Conservation (phyloP, 495 filamentous ascomycete species). For the Platismatia glauca region DNA sequence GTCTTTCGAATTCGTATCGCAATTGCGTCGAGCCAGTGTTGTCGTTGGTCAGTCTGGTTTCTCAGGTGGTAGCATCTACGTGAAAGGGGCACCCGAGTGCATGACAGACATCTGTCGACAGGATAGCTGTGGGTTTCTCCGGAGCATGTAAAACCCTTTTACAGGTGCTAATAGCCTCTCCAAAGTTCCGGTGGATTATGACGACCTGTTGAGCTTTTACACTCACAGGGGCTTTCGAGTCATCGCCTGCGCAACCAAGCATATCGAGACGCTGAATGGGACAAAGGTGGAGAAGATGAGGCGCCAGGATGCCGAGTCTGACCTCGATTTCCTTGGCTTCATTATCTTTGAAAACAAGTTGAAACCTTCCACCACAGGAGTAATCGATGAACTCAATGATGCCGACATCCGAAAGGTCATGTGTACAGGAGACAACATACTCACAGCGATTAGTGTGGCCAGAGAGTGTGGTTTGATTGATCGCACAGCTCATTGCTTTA, state of each 20-base stretch:
- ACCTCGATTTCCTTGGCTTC: conserved; percentile 83
- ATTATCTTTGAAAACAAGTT: conserved; percentile 99
- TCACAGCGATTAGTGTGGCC: conserved; percentile 94
- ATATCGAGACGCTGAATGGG: conserved; percentile 79
- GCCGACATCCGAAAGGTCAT: conserved; percentile 88
- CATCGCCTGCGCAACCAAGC: conserved; percentile 91
- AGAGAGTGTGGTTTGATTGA: conserved; percentile 83
- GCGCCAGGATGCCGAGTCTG: conserved; percentile 69
- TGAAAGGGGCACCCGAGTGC: conserved; percentile 95
- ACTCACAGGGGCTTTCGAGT: conserved; percentile 94
- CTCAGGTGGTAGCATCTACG: conserved; percentile 70
- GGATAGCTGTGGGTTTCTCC: conserved; percentile 57
- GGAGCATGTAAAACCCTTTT: not conserved
- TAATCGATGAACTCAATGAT: conserved; percentile 72
- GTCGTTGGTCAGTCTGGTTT: conserved; percentile 80
- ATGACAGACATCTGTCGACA: conserved; percentile 85
- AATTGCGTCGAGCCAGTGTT: conserved; percentile 89
- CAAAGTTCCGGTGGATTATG: conserved; percentile 79
- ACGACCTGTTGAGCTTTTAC: conserved; percentile 78
- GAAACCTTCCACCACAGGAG: conserved; percentile 68
- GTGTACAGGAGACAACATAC: conserved; percentile 98
- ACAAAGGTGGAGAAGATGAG: conserved; percentile 90
- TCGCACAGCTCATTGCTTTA: conserved; percentile 74
- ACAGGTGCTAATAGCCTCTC: not conserved
- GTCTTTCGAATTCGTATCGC: conserved; percentile 91